Conservation (phyloP, 2,329 filamentous ascomycete genomes). For the Xylaria sp. region DNA sequence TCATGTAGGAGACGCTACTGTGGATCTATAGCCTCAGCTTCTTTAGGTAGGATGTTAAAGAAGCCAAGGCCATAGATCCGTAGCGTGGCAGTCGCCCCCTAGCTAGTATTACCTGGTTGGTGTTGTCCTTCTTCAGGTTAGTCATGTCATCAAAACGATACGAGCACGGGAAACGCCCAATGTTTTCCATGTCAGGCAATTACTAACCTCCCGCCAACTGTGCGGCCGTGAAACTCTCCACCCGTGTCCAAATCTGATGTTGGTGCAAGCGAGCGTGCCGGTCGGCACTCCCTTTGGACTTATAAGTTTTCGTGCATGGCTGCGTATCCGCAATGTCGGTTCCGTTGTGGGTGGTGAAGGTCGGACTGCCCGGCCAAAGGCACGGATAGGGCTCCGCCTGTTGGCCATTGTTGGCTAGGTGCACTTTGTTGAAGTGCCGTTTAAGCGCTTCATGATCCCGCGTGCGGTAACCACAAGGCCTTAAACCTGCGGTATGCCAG, state of each 20-base stretch:
- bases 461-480: not conserved
- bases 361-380: not conserved
- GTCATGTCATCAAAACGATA: too few species aligned
- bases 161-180: too few species aligned
- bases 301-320: not conserved
- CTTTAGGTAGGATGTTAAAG: conserved; percentile 45
- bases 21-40: conserved; percentile 44
- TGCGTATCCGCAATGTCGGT: not conserved
- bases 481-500: not conserved
- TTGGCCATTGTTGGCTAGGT: not conserved
- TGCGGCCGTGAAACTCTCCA: not conserved
- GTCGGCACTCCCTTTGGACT: not conserved
- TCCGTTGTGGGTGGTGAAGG: not conserved
- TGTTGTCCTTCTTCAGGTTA: too few species aligned
- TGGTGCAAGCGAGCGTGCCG: conserved; percentile 8
- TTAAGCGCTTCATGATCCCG: not conserved
- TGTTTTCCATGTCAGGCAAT: too few species aligned
- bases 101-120: conserved; percentile 42
- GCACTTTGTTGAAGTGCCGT: not conserved
- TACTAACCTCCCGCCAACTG: too few species aligned
- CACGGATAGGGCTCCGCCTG: not conserved
- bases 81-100: conserved; percentile 34
- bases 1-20: conserved; percentile 44
- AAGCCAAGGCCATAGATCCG: conserved; percentile 41
- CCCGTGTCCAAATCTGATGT: not conserved